These are phyloP conservation scores for Mrakia blollopis DNA, from an alignment of 768 basidiomycete genomes.

Conservation along the genomic window DNA sequence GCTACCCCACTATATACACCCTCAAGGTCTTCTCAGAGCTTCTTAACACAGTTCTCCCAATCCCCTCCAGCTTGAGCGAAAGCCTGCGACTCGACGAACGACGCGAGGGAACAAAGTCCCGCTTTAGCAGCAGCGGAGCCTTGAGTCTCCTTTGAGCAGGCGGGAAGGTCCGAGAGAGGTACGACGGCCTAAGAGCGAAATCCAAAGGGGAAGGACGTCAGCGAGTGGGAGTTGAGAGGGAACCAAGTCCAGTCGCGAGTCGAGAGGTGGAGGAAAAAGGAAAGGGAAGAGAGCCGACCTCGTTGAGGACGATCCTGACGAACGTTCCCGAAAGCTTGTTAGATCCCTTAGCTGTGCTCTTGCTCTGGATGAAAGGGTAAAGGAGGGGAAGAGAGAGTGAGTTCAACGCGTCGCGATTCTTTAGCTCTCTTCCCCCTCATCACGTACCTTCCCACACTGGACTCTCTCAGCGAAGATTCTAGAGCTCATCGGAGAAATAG, in stretches of 20 bases:
- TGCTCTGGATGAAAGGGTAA: neutral
- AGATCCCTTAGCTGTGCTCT: too few relatives aligned
- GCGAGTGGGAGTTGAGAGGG: neutral
- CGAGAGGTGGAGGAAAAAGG: neutral
- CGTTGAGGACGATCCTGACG: slow-evolving; percentile 1
- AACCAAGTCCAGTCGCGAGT: neutral
- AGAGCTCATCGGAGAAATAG: neutral
- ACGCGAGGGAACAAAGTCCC: neutral
- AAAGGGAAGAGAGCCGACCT: neutral
- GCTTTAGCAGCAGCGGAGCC: neutral
- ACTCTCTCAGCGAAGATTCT: neutral
- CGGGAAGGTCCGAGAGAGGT: neutral
- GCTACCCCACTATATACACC: too few relatives aligned
- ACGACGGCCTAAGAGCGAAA: neutral
- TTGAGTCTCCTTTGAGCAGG: neutral
- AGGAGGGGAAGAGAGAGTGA: neutral
- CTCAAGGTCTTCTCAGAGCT: too few relatives aligned
- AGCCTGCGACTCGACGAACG: neutral
- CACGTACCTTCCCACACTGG: neutral
- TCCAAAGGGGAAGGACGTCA: neutral
- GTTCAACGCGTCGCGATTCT: neutral
- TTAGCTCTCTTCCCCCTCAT: too few relatives aligned
- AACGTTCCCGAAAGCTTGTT: neutral
- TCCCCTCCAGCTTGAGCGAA: neutral
- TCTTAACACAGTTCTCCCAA: slow-evolving; percentile 1